phyloP scores from a whole-genome alignment of 2,329 filamentous ascomycete genomes.

The Colletotrichum melonis region DNA sequence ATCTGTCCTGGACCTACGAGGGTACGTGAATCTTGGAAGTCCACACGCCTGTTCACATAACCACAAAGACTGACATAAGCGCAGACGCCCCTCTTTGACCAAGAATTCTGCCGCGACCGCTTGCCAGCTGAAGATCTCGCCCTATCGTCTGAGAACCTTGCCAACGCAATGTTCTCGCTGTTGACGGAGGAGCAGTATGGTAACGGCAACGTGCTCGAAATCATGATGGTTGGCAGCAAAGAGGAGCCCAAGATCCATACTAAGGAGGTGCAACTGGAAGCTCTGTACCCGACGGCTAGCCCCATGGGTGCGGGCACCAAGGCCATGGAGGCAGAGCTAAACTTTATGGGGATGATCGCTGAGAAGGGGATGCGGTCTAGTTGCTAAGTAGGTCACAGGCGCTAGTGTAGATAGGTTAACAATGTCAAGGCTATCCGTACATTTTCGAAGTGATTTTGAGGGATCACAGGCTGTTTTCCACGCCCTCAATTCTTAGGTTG shows the following conservation, averaged over 20 bases:
- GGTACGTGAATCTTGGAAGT: background rate
- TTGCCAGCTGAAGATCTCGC: background rate
- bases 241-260: constrained; percentile 25
- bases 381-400: background rate
- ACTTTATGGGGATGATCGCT: constrained; percentile 5
- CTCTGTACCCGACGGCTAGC: constrained; percentile 3
- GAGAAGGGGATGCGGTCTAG: constrained; percentile 9
- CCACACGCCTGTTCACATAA: background rate
- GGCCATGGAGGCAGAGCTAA: constrained; percentile 3
- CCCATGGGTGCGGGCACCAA: constrained; percentile 12
- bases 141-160: background rate
- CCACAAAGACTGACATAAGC: background rate
- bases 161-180: constrained; percentile 30
- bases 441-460: too few relatives aligned
- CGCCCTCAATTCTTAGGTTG: too few relatives aligned
- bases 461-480: too few relatives aligned
- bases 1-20: background rate
- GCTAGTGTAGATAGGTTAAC: too few relatives aligned
- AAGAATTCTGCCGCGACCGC: background rate
- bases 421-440: too few relatives aligned
- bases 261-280: constrained; percentile 30
- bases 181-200: constrained; percentile 35
- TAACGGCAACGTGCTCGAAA: constrained; percentile 38
- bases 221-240: constrained; percentile 32
- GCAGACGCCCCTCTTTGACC: background rate